Conservation (phyloP, 108 stramenopile genomes). For the Skeletonema tropicum region DNA sequence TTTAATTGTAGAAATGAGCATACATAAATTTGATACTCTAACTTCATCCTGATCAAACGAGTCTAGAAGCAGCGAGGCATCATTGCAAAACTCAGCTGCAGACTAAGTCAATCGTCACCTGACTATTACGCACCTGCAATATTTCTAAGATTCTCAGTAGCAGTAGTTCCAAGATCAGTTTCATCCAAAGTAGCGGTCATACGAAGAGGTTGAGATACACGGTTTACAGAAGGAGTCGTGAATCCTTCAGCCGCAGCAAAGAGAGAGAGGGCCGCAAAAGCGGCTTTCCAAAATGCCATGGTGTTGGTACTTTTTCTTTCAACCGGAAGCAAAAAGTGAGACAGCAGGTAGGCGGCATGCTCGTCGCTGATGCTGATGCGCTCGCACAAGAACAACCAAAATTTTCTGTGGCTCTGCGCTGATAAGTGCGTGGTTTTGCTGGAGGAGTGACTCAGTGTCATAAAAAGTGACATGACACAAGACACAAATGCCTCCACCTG, state of each 20-base stretch:
- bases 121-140: conserved; percentile 7
- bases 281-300: conserved; percentile 6
- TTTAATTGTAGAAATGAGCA: not conserved
- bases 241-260: conserved; percentile 2
- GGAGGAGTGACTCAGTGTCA: not conserved
- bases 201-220: not conserved
- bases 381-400: not conserved
- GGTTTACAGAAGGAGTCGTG: not conserved
- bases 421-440: not conserved
- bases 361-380: too few species aligned
- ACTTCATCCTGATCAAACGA: not conserved
- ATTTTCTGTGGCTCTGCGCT: not conserved
- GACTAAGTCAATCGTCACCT: not conserved
- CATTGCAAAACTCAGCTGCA: not conserved
- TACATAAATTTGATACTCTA: not conserved
- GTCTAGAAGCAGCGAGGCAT: not conserved
- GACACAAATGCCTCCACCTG: not conserved
- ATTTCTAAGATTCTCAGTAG: conserved; percentile 5
- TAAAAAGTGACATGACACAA: not conserved
- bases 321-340: not conserved
- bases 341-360: not conserved
- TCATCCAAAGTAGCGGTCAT: not conserved
- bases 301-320: not conserved
- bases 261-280: conserved; percentile 13
- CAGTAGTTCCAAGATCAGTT: not conserved